Evolutionary conservation across 1,139 yeast species (phyloP).

Genomic region (Kodamaea sp.): DNA sequence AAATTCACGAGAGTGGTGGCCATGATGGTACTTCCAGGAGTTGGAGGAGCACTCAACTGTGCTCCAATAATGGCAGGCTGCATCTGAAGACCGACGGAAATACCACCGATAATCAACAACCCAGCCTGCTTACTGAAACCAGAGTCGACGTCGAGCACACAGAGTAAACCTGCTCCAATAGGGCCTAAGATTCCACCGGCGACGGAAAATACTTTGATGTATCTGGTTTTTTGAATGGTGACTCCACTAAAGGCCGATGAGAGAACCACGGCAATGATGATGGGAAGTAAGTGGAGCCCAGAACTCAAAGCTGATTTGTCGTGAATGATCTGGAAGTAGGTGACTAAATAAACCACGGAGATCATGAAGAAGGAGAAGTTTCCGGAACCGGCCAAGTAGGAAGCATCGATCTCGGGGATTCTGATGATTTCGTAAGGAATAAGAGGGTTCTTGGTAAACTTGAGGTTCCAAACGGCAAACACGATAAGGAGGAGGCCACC

Average conservation of each 20-base stretch:
- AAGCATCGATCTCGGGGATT: conserved; percentile 37
- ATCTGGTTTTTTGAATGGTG: conserved; percentile 29
- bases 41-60: conserved; percentile 38
- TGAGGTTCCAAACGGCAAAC: conserved; percentile 53
- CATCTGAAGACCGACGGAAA: conserved; percentile 30
- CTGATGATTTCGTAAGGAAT: conserved; percentile 44
- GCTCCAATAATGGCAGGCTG: conserved; percentile 31
- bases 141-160: conserved; percentile 34
- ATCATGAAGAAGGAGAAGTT: conserved; percentile 12
- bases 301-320: conserved; percentile 37
- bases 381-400: conserved; percentile 31
- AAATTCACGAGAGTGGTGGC: conserved; percentile 37
- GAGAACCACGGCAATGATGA: conserved; percentile 36
- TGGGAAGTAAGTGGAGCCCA: conserved; percentile 40
- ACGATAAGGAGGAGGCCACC: conserved; percentile 48
- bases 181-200: conserved; percentile 28
- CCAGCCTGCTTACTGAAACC: conserved; percentile 33
- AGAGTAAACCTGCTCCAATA: conserved; percentile 35
- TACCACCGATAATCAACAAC: conserved; percentile 32
- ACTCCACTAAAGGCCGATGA: conserved; percentile 32
- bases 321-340: conserved; percentile 42
- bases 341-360: conserved; percentile 14
- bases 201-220: conserved; percentile 33
- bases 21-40: conserved; percentile 39
- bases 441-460: conserved; percentile 45